Conservation (phyloP, 2,329 filamentous ascomycete genomes). For the Allantophomopsis lycopodina region DNA sequence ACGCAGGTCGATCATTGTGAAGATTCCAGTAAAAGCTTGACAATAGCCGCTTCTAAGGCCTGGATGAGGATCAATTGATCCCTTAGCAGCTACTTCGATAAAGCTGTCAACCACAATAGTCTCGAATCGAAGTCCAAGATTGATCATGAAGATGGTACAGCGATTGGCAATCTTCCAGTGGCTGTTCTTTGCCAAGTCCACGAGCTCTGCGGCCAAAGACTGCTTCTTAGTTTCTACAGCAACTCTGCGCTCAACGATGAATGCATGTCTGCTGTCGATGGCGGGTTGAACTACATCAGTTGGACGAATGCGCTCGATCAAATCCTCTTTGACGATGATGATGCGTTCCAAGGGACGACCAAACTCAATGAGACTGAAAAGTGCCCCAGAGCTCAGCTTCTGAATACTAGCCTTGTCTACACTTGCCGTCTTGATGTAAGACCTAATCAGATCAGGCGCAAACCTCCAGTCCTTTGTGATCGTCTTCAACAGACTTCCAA, state of each 20-base stretch:
- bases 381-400: constrained; percentile 65
- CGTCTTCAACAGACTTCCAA: constrained; percentile 78
- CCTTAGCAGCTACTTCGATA: constrained; percentile 68
- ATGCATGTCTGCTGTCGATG: constrained; percentile 55
- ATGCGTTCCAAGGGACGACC: constrained; percentile 78
- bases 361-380: constrained; percentile 84
- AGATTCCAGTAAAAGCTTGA: constrained; percentile 61
- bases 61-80: constrained; percentile 83
- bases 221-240: constrained; percentile 77
- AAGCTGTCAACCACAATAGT: constrained; percentile 70
- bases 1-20: constrained; percentile 77
- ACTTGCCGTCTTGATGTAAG: constrained; percentile 80
- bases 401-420: constrained; percentile 95
- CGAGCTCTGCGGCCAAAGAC: constrained; percentile 66
- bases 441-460: constrained; percentile 74
- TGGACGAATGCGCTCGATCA: constrained; percentile 61
- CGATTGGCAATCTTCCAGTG: constrained; percentile 96
- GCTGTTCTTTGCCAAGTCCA: constrained; percentile 60
- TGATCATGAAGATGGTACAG: constrained; percentile 81
- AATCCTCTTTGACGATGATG: constrained; percentile 62
- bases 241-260: constrained; percentile 60
- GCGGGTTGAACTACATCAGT: constrained; percentile 31
- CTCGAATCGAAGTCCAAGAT: constrained; percentile 84
- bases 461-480: constrained; percentile 89
- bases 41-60: constrained; percentile 71